These are phyloP conservation scores for Ascochyta viciae-villosae DNA, from an alignment of 2,329 filamentous ascomycete species.

Conservation along the genomic window DNA sequence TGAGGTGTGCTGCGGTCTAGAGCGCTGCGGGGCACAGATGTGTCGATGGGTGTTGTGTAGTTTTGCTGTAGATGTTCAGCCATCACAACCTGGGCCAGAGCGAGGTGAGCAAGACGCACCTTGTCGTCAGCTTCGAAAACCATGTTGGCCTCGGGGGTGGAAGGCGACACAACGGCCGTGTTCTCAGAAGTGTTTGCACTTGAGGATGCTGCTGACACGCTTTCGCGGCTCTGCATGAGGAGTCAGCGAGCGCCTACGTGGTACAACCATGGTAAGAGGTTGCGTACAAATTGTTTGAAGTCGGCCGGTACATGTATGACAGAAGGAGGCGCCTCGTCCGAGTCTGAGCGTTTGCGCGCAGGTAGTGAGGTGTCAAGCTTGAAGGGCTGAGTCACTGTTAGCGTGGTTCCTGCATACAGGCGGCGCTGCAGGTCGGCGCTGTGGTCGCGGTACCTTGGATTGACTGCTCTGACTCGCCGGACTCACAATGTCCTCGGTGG, in stretches of 20 bases:
- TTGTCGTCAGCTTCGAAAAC: constrained; percentile 46
- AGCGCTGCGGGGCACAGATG: constrained; percentile 63
- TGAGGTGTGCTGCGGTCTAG: constrained; percentile 77
- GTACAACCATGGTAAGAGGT: constrained; percentile 35
- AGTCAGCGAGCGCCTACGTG: constrained; percentile 38
- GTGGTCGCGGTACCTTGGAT: constrained; percentile 35
- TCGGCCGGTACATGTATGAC: constrained; percentile 90
- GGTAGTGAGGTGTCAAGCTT: constrained; percentile 57
- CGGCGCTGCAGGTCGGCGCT: constrained; percentile 5
- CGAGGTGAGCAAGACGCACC: constrained; percentile 40
- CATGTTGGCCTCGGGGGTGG: constrained; percentile 49
- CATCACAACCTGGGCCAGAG: constrained; percentile 28
- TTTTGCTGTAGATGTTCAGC: constrained; percentile 48
- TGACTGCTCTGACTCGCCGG: constrained; percentile 42
- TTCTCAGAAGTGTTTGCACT: constrained; percentile 43
- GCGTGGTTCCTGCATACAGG: constrained; percentile 1
- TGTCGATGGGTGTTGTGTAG: constrained; percentile 77
- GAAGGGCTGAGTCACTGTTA: constrained; percentile 40
- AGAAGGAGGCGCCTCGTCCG: constrained; percentile 81
- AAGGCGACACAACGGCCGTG: constrained; percentile 48
- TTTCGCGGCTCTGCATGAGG: constrained; percentile 37
- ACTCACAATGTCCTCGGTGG: constrained; percentile 46
- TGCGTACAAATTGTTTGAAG: constrained; percentile 76
- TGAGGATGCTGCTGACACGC: constrained; percentile 38
- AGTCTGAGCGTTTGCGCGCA: constrained; percentile 56